Evolutionary conservation across 2,329 filamentous ascomycete species (phyloP).

Genomic region (Trichoderma gracile): DNA sequence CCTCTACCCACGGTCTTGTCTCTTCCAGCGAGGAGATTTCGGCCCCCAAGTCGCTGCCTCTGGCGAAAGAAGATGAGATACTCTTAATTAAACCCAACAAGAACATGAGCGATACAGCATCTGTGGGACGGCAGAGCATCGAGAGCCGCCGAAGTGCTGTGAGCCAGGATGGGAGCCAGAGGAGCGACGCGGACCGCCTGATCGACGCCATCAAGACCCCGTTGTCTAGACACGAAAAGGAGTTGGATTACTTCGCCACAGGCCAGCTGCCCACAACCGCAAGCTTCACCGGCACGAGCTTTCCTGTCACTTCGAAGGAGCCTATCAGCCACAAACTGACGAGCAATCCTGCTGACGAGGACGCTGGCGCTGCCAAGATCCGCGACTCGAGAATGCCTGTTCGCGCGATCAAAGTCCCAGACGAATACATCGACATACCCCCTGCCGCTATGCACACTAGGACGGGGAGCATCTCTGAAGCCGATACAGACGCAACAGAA

Average conservation of each 20-base stretch:
- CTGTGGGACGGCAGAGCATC: constrained; percentile 29
- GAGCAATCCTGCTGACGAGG: constrained; percentile 12
- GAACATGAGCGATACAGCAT: constrained; percentile 26
- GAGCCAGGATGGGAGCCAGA: constrained; percentile 52
- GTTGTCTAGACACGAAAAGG: constrained; percentile 44
- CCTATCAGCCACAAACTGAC: background rate
- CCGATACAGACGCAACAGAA: constrained; percentile 31
- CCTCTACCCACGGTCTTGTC: constrained; percentile 17
- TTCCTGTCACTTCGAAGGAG: constrained; percentile 8
- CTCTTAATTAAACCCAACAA: constrained; percentile 58
- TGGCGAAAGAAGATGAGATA: constrained; percentile 53
- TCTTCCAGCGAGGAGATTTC: constrained; percentile 27
- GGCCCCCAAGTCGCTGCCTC: constrained; percentile 33
- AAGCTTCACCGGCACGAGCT: background rate
- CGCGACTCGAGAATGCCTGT: constrained; percentile 49
- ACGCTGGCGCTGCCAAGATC: constrained; percentile 43
- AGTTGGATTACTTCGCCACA: constrained; percentile 38
- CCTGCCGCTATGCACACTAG: constrained; percentile 35
- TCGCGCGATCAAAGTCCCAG: constrained; percentile 50
- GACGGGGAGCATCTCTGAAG: constrained; percentile 45
- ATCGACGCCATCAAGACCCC: constrained; percentile 72
- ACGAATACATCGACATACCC: constrained; percentile 46
- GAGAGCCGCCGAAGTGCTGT: constrained; percentile 39
- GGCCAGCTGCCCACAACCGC: constrained; percentile 19
- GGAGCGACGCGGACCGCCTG: constrained; percentile 66